Base-by-base conservation (phyloP, 192 early-diverging fungal genomes). In the Ramicandelaber brevisporus region DNA sequence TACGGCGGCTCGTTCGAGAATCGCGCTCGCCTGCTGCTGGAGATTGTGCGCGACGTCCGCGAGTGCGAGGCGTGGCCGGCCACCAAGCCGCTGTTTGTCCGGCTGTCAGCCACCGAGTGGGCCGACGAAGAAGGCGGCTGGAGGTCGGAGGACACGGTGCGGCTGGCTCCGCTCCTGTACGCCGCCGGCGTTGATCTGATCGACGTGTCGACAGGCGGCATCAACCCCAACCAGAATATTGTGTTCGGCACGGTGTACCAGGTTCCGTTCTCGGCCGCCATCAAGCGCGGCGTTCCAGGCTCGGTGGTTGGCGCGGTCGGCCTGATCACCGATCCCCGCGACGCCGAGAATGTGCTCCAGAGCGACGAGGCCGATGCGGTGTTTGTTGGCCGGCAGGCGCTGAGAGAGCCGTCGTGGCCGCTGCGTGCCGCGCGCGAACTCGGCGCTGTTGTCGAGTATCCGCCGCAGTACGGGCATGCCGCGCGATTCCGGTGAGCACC, bases 1-100 rank as follows among this genome's bases (percentile, higher is more conserved):
- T 97, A 86, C 40, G 90, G 87, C 21, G 87, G 90, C 0, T 70
- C 68, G 2, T 68, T 88, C 17, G 77, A 88, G 36, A 92, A 93
- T 57, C 68, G 87, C 32, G 50, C 59, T 11, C 67, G 79, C 0
- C 73, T 85, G 33, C 37, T 70, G 17, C 25, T 81, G 1, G 82
- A 88, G 46, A 59, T 73, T 0, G 46, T 71, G 11, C 30, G 43
- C n/a, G 40, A 38, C 0, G 56, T 78, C 4, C 69, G 81, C 17
- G n/a, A n/a, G n/a, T n/a, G n/a, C 13, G 26, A 38, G 8, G 59
- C 64, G 22, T 85, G 82, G 80, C 78, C 85, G 1, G 35, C 44
- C 5, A 48, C 77, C 6, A 77, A 78, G 42, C 82, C 86, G 0
- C 48, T 95, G 31, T 92, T 82, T 43, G 56, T 81, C 21, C 73